Evolutionary conservation across 163 green algal species (phyloP).

Genomic region (Chlorella variabilis): DNA sequence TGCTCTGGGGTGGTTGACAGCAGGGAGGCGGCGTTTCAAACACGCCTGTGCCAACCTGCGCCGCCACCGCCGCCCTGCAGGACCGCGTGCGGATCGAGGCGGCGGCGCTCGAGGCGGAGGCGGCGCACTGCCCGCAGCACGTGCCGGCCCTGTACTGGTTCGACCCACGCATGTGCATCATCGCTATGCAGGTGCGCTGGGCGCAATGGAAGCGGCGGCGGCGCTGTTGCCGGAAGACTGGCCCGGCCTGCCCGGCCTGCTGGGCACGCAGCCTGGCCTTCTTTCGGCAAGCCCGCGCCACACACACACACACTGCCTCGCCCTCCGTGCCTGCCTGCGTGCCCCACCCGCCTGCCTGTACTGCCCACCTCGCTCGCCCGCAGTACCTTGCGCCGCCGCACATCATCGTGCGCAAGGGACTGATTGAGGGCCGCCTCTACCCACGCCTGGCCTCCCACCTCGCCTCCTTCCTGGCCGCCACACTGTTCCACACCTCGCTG

Average conservation of each 20-base stretch:
- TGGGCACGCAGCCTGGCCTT: neutral
- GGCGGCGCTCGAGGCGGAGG: conserved; percentile 71
- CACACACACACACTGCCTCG: neutral
- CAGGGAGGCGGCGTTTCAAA: no score
- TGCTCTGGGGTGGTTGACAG: no score
- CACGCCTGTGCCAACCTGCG: no score
- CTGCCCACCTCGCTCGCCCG: no score
- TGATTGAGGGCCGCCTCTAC: conserved; percentile 80
- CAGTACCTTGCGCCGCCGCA: conserved; percentile 89
- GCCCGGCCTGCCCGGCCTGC: no score
- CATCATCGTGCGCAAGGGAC: conserved; percentile 82
- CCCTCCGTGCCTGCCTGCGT: no score
- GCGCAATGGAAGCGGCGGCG: no score
- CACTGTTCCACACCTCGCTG: conserved; percentile 88
- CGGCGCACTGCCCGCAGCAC: conserved; percentile 75
- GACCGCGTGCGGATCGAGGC: conserved; percentile 82
- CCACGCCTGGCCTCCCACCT: conserved; percentile 76
- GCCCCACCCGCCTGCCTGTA: neutral
- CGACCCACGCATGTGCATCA: conserved; percentile 66
- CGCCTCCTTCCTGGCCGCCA: conserved; percentile 82
- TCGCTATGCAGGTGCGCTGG: conserved; percentile 81
- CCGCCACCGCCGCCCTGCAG: conserved; percentile 44
- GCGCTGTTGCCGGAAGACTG: no score
- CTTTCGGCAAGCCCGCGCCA: no score
- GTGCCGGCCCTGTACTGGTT: conserved; percentile 84